Base-by-base conservation (phyloP, 768 basidiomycete species). In the Amanita exitialis region DNA sequence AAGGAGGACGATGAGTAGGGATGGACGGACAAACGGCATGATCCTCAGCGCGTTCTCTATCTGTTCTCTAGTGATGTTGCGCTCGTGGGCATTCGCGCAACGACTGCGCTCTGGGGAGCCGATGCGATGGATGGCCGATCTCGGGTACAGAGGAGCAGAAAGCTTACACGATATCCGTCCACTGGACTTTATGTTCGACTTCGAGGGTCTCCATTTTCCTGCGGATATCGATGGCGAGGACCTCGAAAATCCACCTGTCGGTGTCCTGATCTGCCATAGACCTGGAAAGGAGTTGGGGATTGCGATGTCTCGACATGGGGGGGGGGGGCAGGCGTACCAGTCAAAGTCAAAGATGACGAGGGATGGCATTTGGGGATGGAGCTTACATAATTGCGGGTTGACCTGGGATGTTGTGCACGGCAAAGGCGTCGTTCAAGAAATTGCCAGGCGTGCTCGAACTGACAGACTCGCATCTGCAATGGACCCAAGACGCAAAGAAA, bases 281-380 rank as follows among this genome's bases (percentile, higher is more conserved):
- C 88, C 88, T 91, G 15, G 51, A 55, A 23, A 23, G 23, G 43
- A 47, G n/a, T 20, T 23, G 37, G 27, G n/a, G 18, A 28, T 30
- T 6, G 8, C 28, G 13, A 28, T 20, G 1, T 8, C 6, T 2
- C 2, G 28, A 28, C 8, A 28, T 27, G 28, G 28, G 28, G 28
- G 3, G 7, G 9, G 8, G 23, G 25, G 25, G 13, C 25, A 39
- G 34, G 32, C 64, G 56, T 56, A 86, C 95, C 94, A 98, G 76
- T 99, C 95, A 69, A 97, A 99, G 66, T 99, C 95, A 58, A 87
- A 97, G 12, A 97, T 83, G 53, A 97, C 72, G 46, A 97, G 83
- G 54, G 71, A 75, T 34, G 63, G 57, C 41, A 69, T 56, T 30
- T 60, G 32, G n/a, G 67, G 21, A 16, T 48, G 39, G 37, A 47